Evolutionary conservation across 352 stramenopile genomes (phyloP).

Genomic region (Globisporangium okanoganense): DNA sequence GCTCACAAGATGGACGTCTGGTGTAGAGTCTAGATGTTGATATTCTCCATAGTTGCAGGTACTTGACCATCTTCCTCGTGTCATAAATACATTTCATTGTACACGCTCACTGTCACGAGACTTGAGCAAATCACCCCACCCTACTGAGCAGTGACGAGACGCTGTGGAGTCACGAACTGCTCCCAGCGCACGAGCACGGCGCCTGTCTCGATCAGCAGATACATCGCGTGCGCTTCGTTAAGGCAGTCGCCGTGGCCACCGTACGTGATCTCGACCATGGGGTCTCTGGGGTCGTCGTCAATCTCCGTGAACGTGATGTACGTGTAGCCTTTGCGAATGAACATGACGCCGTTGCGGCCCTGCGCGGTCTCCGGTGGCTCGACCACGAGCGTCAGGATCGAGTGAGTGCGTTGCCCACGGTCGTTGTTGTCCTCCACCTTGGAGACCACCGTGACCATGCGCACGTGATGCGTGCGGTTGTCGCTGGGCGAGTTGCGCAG

Average conservation of each 20-base stretch:
- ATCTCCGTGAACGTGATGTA: slow-evolving; percentile 35
- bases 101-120: not conserved
- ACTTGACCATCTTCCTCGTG: too few relatives aligned
- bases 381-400: slow-evolving; percentile 29
- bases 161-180: slow-evolving; percentile 29
- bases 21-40: too few relatives aligned
- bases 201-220: slow-evolving; percentile 35
- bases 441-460: slow-evolving; percentile 35
- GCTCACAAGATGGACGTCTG: too few relatives aligned
- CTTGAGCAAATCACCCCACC: not conserved
- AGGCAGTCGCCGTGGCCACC: slow-evolving; percentile 31
- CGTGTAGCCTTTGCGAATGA: slow-evolving; percentile 35
- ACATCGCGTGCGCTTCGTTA: slow-evolving; percentile 32
- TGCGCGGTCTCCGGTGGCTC: slow-evolving; percentile 23
- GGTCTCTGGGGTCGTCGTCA: not conserved
- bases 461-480: slow-evolving; percentile 28
- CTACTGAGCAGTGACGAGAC: slow-evolving; percentile 23
- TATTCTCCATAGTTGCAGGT: too few relatives aligned
- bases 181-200: slow-evolving; percentile 42
- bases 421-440: slow-evolving; percentile 29
- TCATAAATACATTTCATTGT: not conserved
- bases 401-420: slow-evolving; percentile 21
- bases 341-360: slow-evolving; percentile 30
- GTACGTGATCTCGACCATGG: slow-evolving; percentile 42
- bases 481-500: slow-evolving; percentile 35